A percentile compares a stretch with the other conserved stretches of the same genome.
Evolutionary conservation across 1,284 basidiomycete species (phyloP).

Genomic region (Pyrrhoderma noxium): DNA sequence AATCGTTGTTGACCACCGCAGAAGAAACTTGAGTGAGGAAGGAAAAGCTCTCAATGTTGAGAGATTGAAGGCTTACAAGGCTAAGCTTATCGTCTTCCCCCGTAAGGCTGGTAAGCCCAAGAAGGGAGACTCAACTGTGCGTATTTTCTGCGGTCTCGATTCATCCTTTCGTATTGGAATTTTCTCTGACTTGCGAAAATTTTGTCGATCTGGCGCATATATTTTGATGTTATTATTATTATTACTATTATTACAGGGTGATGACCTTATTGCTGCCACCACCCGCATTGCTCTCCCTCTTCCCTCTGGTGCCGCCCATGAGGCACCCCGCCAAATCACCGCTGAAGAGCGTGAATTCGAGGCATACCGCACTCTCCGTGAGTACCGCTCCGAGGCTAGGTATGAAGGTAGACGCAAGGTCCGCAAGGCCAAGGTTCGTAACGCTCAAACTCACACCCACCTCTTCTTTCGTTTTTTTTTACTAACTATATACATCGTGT

Average conservation of each 20-base stretch:
- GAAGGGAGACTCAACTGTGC: conserved; percentile 85
- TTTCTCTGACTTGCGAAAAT: no score
- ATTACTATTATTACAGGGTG: conserved; percentile 45
- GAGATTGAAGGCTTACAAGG: conserved; percentile 91
- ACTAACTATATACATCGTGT: no score
- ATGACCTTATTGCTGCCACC: conserved; percentile 77
- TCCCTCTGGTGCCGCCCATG: conserved; percentile 60
- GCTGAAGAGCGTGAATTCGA: conserved; percentile 85
- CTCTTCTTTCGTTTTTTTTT: neutral
- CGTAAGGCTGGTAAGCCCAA: conserved; percentile 94
- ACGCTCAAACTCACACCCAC: no score
- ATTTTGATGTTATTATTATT: neutral
- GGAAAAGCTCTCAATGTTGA: conserved; percentile 94
- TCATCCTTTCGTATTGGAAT: neutral
- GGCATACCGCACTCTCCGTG: conserved; percentile 87
- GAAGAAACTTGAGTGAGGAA: conserved; percentile 97
- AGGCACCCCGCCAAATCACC: conserved; percentile 92
- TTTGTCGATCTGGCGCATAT: neutral
- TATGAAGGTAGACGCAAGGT: conserved; percentile 84
- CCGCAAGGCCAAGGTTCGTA: conserved; percentile 69
- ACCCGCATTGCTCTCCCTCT: conserved; percentile 66
- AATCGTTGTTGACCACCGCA: conserved; percentile 95
- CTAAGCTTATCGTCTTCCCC: conserved; percentile 87
- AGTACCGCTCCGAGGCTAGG: conserved; percentile 77
- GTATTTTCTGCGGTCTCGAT: conserved; percentile 28